phyloP scores from a whole-genome alignment of 768 basidiomycete genomes.

The Serendipita sp. region DNA sequence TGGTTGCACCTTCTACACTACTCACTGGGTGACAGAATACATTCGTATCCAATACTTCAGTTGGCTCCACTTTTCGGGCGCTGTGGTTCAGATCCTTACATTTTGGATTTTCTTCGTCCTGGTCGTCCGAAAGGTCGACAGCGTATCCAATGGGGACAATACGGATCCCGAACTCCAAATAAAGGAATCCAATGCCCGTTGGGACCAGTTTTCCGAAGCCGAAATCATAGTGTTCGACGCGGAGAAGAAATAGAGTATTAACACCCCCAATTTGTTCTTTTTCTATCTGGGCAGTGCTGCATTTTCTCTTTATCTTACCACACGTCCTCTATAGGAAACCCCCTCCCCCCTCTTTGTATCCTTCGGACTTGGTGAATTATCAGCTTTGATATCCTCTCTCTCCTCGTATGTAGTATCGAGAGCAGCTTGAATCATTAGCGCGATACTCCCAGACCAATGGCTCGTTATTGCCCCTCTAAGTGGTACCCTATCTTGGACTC shows the following conservation, averaged over 20 bases:
- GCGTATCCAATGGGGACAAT: neutral
- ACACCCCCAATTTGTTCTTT: too few species aligned
- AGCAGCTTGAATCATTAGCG: neutral
- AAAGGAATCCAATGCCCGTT: neutral
- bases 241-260: neutral
- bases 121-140: neutral
- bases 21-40: neutral
- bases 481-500: neutral
- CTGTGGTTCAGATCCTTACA: neutral
- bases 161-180: neutral
- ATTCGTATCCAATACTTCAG: neutral
- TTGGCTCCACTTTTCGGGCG: neutral
- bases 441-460: too few species aligned
- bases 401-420: neutral
- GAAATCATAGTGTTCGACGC: neutral
- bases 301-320: too few species aligned
- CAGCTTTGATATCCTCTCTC: too few species aligned
- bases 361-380: too few species aligned
- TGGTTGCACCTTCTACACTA: neutral
- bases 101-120: conserved; percentile 2
- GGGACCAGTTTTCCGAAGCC: neutral
- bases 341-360: too few species aligned
- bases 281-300: too few species aligned
- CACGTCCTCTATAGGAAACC: too few species aligned
- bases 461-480: neutral